Conservation (phyloP, 2,329 filamentous ascomycete species). For the Colletotrichum liriopes region DNA sequence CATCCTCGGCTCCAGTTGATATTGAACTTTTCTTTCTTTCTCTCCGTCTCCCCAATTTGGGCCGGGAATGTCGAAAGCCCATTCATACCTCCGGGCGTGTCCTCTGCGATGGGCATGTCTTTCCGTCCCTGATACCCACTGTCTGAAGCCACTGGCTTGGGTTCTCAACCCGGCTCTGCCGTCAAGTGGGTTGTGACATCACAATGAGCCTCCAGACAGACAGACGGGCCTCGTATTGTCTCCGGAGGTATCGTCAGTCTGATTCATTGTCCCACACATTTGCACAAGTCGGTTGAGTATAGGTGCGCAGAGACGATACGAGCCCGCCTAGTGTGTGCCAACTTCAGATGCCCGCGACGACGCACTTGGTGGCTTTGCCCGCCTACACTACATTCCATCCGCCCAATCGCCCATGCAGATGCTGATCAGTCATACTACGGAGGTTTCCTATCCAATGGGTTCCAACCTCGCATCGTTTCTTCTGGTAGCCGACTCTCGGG, state of each 20-base stretch:
- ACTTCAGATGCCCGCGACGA: constrained; percentile 16
- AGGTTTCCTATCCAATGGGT: constrained; percentile 28
- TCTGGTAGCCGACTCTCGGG: constrained; percentile 21
- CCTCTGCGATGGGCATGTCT: constrained; percentile 31
- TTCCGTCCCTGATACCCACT: constrained; percentile 33
- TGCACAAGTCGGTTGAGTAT: constrained; percentile 3
- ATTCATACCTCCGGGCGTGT: constrained; percentile 16
- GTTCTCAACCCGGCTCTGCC: constrained; percentile 19
- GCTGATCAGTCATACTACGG: constrained; percentile 34
- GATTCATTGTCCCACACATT: constrained; percentile 33
- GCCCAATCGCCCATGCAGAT: constrained; percentile 6
- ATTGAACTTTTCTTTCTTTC: not conserved
- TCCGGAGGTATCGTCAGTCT: constrained; percentile 30
- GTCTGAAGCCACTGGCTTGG: constrained; percentile 26
- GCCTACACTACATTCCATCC: constrained; percentile 21
- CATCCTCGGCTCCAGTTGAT: constrained; percentile 30
- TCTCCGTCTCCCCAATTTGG: constrained; percentile 1
- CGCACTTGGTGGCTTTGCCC: not conserved
- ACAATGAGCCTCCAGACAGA: constrained; percentile 18
- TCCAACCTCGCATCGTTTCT: constrained; percentile 24
- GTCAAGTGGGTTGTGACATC: constrained; percentile 39
- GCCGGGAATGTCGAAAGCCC: constrained; percentile 23
- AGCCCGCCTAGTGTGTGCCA: constrained; percentile 27
- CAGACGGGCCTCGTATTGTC: constrained; percentile 28
- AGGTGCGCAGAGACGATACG: constrained; percentile 22